Conservation (phyloP, 2,329 filamentous ascomycete genomes). For the Verticillium zaregamsianum region DNA sequence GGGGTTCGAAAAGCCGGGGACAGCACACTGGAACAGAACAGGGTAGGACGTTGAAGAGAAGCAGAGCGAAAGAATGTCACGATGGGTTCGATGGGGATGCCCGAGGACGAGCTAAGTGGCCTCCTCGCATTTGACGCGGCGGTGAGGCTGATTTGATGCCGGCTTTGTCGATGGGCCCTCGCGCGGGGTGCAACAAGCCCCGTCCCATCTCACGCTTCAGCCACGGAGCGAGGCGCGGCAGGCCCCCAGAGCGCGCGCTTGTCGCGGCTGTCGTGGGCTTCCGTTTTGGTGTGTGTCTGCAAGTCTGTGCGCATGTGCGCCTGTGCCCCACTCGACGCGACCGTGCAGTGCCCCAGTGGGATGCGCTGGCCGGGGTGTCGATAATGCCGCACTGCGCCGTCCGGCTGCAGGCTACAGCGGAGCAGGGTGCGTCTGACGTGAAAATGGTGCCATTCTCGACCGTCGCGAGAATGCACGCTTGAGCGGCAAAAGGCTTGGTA, state of each 20-base stretch:
- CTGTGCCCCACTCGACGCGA: neutral
- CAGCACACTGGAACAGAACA: neutral
- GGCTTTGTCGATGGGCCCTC: no score
- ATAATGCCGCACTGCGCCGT: neutral
- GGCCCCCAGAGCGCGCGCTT: neutral
- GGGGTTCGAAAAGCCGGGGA: neutral
- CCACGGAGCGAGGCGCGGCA: neutral
- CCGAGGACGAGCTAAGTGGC: neutral
- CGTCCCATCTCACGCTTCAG: neutral
- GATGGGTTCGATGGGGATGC: neutral
- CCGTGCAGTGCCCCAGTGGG: neutral
- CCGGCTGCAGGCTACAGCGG: neutral
- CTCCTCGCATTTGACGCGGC: neutral
- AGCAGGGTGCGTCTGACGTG: neutral
- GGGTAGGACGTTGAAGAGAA: neutral
- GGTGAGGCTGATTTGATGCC: neutral
- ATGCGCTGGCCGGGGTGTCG: neutral
- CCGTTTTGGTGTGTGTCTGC: neutral
- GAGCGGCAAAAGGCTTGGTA: neutral
- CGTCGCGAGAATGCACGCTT: neutral
- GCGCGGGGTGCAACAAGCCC: neutral
- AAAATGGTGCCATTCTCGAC: neutral
- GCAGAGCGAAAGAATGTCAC: neutral
- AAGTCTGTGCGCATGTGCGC: neutral
- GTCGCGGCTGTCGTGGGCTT: neutral